These are phyloP conservation scores for Rhododendron ferrugineum DNA, from an alignment of 148 eudicot genomes.

Conservation along the genomic window DNA sequence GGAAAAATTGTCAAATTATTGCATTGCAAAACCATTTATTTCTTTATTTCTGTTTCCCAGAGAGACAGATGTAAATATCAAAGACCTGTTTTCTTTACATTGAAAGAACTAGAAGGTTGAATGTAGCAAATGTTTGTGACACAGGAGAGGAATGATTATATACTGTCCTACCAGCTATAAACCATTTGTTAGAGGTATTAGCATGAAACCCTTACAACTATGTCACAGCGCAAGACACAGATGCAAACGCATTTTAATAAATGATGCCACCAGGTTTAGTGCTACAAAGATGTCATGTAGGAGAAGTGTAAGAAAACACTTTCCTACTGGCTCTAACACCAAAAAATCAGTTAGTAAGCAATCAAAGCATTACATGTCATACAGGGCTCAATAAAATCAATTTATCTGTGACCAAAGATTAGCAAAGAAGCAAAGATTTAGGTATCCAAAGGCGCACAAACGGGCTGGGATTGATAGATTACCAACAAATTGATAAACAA, in stretches of 20 bases:
- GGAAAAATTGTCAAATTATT: neutral
- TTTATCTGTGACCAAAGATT: neutral
- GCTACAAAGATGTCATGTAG: neutral
- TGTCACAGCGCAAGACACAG: neutral
- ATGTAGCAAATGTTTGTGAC: neutral
- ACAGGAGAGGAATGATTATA: neutral
- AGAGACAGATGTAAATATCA: slow-evolving; percentile 2
- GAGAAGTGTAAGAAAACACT: neutral
- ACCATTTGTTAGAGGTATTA: neutral
- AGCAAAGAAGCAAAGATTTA: neutral
- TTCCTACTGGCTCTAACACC: neutral
- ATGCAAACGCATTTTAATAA: neutral
- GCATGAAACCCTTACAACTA: neutral
- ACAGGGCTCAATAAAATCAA: neutral
- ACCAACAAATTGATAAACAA: neutral
- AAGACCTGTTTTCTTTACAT: neutral
- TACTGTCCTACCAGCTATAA: neutral
- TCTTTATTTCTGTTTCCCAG: neutral
- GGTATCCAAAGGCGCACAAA: neutral
- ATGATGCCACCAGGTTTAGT: neutral
- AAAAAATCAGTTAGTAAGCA: neutral
- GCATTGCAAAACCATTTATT: neutral
- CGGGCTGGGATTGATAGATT: neutral
- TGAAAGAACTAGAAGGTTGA: neutral
- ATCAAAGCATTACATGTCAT: neutral